These are phyloP conservation scores for Pholiota adiposa DNA, from an alignment of 1,284 basidiomycete genomes.

Conservation along the genomic window DNA sequence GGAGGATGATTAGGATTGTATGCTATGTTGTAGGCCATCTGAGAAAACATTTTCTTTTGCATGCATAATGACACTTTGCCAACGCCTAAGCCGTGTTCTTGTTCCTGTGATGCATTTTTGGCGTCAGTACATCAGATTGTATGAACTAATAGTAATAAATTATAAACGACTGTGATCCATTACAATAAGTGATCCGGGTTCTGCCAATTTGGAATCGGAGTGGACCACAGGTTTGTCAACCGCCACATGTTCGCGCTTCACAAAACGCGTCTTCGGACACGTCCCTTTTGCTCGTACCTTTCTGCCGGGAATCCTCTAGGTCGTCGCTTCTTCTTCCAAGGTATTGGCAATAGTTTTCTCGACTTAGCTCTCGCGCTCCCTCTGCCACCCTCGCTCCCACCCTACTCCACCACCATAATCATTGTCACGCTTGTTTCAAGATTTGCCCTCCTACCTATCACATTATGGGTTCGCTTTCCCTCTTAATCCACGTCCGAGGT, in stretches of 20 bases:
- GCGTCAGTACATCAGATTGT: conserved; percentile 4
- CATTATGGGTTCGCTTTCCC: conserved; percentile 72
- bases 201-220: background rate
- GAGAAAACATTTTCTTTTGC: conserved; percentile 19
- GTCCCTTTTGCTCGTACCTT: conserved; percentile 11
- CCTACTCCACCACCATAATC: conserved; percentile 81
- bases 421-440: conserved; percentile 72
- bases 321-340: conserved; percentile 37
- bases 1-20: conserved; percentile 27
- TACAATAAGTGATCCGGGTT: background rate
- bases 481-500: conserved; percentile 10
- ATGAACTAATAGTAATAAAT: too few relatives aligned
- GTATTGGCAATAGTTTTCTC: conserved; percentile 44
- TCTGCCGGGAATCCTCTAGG: conserved; percentile 16
- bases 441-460: conserved; percentile 72
- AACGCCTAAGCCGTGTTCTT: conserved; percentile 19
- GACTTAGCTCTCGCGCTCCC: conserved; percentile 71
- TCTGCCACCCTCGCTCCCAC: conserved; percentile 63
- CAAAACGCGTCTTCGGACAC: conserved; percentile 28
- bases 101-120: background rate
- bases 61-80: conserved; percentile 21
- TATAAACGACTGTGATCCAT: background rate
- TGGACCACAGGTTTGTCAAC: background rate
- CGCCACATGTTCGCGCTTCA: conserved; percentile 40
- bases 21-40: conserved; percentile 30